A percentile compares a stretch with the other conserved stretches of the same genome.
Conservation (phyloP, 2,329 filamentous ascomycete genomes). For the Cadophora luteo-olivacea region DNA sequence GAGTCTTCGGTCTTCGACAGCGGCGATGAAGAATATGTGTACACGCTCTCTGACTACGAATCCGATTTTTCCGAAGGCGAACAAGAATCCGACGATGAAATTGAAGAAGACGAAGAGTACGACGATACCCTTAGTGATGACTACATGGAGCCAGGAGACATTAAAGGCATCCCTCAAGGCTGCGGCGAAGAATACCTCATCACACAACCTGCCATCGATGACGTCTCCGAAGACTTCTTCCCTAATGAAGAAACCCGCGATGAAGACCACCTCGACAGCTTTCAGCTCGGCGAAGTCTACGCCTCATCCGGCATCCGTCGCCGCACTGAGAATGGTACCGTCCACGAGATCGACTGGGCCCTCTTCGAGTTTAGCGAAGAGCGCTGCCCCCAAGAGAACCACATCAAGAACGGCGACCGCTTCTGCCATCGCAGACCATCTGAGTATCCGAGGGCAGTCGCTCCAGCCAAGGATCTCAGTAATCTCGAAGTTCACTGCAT, state of each 20-base stretch:
- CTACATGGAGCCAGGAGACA: conserved; percentile 71
- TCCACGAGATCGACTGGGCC: conserved; percentile 96
- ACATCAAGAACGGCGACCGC: conserved; percentile 57
- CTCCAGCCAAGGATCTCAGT: conserved; percentile 66
- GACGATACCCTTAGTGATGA: conserved; percentile 47
- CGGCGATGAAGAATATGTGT: conserved; percentile 60
- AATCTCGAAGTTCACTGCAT: conserved; percentile 85
- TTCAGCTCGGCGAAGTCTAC: conserved; percentile 81
- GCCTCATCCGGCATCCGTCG: conserved; percentile 90
- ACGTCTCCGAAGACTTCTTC: conserved; percentile 85
- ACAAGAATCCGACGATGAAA: conserved; percentile 43
- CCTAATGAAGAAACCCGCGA: conserved; percentile 72
- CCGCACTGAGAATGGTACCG: conserved; percentile 70
- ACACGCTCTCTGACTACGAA: conserved; percentile 68
- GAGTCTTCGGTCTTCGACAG: conserved; percentile 40
- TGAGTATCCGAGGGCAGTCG: conserved; percentile 62
- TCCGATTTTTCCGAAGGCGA: conserved; percentile 51
- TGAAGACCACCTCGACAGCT: conserved; percentile 83
- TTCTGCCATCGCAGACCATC: conserved; percentile 51
- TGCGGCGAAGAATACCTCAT: conserved; percentile 80
- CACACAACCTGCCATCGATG: conserved; percentile 90
- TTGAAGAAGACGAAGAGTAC: conserved; percentile 57
- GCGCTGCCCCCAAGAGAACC: conserved; percentile 74
- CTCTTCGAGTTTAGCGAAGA: conserved; percentile 80
- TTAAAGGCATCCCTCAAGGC: conserved; percentile 76